These are phyloP conservation scores for Rhypophila decipiens DNA, from an alignment of 495 filamentous ascomycete species.

Conservation along the genomic window DNA sequence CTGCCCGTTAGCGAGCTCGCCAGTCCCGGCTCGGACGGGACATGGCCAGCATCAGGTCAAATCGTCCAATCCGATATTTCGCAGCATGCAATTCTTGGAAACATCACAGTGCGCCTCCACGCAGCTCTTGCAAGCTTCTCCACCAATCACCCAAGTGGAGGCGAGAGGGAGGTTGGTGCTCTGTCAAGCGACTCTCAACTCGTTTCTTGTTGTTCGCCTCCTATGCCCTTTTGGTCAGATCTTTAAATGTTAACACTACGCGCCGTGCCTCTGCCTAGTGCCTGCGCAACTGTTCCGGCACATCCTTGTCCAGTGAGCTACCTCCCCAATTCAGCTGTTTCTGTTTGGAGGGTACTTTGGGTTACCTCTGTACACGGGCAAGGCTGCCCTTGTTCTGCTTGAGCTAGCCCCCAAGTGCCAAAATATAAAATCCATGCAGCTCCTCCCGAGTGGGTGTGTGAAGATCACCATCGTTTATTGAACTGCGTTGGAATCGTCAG, in stretches of 20 bases:
- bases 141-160: neutral
- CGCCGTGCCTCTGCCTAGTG: neutral
- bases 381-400: neutral
- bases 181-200: neutral
- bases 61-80: neutral
- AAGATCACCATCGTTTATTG: neutral
- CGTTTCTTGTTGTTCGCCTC: neutral
- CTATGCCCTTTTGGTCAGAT: neutral
- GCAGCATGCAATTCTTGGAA: neutral
- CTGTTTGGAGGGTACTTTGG: neutral
- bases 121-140: neutral
- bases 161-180: neutral
- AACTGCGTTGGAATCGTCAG: too few relatives aligned
- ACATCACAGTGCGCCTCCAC: neutral
- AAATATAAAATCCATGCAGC: neutral
- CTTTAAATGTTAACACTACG: neutral
- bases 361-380: neutral
- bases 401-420: neutral
- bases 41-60: neutral
- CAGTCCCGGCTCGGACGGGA: neutral
- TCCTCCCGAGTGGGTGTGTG: neutral
- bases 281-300: neutral
- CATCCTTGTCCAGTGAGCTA: neutral
- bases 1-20: neutral
- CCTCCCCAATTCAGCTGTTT: neutral